Conservation (phyloP, 371 early-diverging fungal genomes). For the Syncephalastrum racemosum region DNA sequence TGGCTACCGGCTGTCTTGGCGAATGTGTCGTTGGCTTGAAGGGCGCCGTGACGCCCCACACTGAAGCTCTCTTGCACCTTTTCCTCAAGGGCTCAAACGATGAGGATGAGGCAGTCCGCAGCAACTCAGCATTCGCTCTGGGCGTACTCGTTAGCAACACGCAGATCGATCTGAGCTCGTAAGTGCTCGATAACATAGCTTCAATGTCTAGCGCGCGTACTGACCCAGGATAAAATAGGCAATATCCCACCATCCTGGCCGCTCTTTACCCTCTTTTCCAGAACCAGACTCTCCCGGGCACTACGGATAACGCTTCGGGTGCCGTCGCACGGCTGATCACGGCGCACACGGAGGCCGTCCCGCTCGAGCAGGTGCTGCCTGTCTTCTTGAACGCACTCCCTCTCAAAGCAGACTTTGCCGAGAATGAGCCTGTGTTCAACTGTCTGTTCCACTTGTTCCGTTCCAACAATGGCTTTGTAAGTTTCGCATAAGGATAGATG, state of each 20-base stretch:
- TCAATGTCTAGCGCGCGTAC: background rate
- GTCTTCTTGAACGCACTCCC: slow-evolving; percentile 72
- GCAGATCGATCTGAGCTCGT: slow-evolving; percentile 61
- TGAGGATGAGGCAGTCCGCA: slow-evolving; percentile 76
- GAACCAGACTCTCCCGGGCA: slow-evolving; percentile 58
- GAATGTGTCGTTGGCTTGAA: slow-evolving; percentile 75
- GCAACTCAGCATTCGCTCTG: slow-evolving; percentile 82
- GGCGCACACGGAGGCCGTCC: slow-evolving; percentile 68
- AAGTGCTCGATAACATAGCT: slow-evolving; percentile 15
- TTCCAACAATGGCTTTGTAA: slow-evolving; percentile 47
- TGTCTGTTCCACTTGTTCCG: slow-evolving; percentile 64
- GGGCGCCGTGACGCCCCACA: slow-evolving; percentile 66
- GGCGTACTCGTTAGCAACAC: slow-evolving; percentile 73
- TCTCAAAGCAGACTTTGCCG: slow-evolving; percentile 75
- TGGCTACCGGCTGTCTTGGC: slow-evolving; percentile 84
- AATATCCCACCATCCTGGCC: slow-evolving; percentile 67
- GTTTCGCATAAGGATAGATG: background rate
- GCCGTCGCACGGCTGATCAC: slow-evolving; percentile 59
- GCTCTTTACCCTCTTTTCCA: slow-evolving; percentile 73
- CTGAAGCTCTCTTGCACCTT: slow-evolving; percentile 60
- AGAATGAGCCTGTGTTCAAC: slow-evolving; percentile 77
- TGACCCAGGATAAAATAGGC: slow-evolving; percentile 21
- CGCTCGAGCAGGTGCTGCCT: slow-evolving; percentile 75
- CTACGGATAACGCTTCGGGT: slow-evolving; percentile 85
- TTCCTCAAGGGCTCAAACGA: slow-evolving; percentile 72